Base-by-base conservation (phyloP, 169 alveolate species). In the Plasmodium vinckei region DNA sequence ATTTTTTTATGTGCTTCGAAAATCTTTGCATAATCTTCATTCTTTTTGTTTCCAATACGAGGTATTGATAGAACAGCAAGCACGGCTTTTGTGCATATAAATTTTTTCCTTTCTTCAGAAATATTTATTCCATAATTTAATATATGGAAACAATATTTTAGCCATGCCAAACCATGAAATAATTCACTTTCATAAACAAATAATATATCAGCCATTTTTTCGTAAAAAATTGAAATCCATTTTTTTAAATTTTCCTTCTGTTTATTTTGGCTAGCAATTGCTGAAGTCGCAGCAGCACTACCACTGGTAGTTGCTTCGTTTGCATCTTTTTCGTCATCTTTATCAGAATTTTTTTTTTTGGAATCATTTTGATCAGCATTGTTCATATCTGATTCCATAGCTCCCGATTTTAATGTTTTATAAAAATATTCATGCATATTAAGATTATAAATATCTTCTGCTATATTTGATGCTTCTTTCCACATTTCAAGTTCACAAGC, bases 401-500 rank as follows among this genome's bases (percentile, higher is more conserved):
- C 15, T 59, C 46, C 60, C 1, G 90, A 70, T 61, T 57, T 65
- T 33, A 82, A 59, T 12, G 84, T 39, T 65, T 57, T 54, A 57
- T 82, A 82, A 82, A 94, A 92, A 68, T 94, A 94, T 27, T 96
- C 97, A 56, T 94, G 87, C 72, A 90, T 87, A n/a, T 96, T 96
- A 46, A 94, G 75, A 60, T 92, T 93, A 68, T 94, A 95, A 21
- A 97, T 96, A 89, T 98, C 99, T 92, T 97, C 99, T 21, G 98
- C 98, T 5, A 98, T 97, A 87, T 95, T 96, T 86, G 97, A 96
- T 39, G 99, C 97, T 87, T 98, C 99, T 70, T 96, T 95, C 99
- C 99, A 98, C 87, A 97, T 92, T 56, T 94, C 94, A 88, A 98
- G 92, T 70, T 97, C 98, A 56, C 98, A 95, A 13, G 99, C 98